Percentiles rank a stretch among this genome's conserved stretches.
These are phyloP conservation scores for Talaromyces sp. DNA, from an alignment of 2,329 filamentous ascomycete species.

Conservation along the genomic window DNA sequence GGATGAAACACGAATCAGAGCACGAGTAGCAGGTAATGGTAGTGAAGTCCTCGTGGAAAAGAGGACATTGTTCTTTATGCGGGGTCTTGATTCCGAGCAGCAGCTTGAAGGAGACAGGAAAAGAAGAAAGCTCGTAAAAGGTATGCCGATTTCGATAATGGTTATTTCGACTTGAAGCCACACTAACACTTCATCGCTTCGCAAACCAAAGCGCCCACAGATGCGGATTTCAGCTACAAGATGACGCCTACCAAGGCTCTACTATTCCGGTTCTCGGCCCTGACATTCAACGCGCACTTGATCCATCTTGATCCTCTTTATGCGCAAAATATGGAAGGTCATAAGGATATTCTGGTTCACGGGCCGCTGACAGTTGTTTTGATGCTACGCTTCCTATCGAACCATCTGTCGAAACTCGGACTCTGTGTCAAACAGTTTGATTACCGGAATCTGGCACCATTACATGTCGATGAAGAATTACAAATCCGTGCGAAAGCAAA, in stretches of 20 bases:
- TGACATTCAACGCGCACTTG: conserved; percentile 86
- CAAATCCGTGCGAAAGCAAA: conserved; percentile 62
- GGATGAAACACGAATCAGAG: conserved; percentile 32
- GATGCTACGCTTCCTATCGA: conserved; percentile 64
- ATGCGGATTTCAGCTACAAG: conserved; percentile 55
- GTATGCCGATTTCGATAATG: conserved; percentile 29
- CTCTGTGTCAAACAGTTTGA: conserved; percentile 55
- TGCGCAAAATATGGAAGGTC: conserved; percentile 66
- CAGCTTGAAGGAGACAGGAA: conserved; percentile 25
- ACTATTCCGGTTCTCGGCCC: conserved; percentile 84
- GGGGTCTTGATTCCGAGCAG: conserved; percentile 42
- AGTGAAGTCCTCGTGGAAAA: conserved; percentile 53
- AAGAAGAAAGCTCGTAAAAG: conserved; percentile 31
- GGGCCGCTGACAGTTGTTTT: conserved; percentile 77
- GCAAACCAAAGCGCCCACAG: conserved; percentile 42
- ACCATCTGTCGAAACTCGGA: conserved; percentile 45
- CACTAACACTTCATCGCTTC: neutral
- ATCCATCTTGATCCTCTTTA: conserved; percentile 81
- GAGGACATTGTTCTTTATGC: conserved; percentile 63
- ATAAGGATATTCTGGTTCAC: conserved; percentile 74
- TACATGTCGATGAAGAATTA: conserved; percentile 71
- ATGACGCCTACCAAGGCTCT: conserved; percentile 66
- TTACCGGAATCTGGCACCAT: conserved; percentile 77
- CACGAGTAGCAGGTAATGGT: conserved; percentile 44
- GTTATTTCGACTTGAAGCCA: neutral